Percentiles rank a stretch among this genome's conserved stretches.
Evolutionary conservation across 352 stramenopile species (phyloP).

Genomic region (Globisporangium recalcitrans): DNA sequence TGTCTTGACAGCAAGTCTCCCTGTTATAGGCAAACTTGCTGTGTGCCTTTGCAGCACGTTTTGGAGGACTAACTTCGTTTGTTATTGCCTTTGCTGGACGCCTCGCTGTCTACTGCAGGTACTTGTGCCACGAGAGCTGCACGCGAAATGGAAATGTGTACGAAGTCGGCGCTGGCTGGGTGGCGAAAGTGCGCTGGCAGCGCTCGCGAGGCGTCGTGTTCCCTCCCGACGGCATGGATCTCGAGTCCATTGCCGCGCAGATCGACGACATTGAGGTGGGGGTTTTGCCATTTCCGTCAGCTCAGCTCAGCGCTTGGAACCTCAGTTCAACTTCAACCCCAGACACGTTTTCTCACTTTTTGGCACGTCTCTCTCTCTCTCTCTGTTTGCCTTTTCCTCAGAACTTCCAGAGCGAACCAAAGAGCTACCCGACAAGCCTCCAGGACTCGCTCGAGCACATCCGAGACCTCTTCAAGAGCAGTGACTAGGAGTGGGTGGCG

Average conservation of each 20-base stretch:
- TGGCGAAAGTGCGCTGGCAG: constrained; percentile 74
- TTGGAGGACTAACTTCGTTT: neutral
- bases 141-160: constrained; percentile 70
- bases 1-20: neutral
- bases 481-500: neutral
- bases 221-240: constrained; percentile 31
- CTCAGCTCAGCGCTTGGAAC: too few relatives aligned
- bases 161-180: constrained; percentile 80
- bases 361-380: neutral
- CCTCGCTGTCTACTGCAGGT: constrained; percentile 22
- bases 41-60: too few relatives aligned
- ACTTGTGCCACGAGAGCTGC: constrained; percentile 79
- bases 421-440: constrained; percentile 53
- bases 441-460: constrained; percentile 55
- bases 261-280: constrained; percentile 60
- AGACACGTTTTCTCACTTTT: neutral
- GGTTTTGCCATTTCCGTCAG: neutral
- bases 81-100: neutral
- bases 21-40: neutral
- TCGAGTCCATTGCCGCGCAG: constrained; percentile 41
- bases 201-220: constrained; percentile 58
- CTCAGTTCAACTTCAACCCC: neutral
- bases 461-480: constrained; percentile 28
- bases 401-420: constrained; percentile 55
- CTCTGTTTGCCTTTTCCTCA: constrained; percentile 11